A percentile compares a stretch with the other conserved stretches of the same genome.
These are phyloP conservation scores for Gyromitra esculenta DNA, from an alignment of 2,329 filamentous ascomycete species.

Conservation along the genomic window DNA sequence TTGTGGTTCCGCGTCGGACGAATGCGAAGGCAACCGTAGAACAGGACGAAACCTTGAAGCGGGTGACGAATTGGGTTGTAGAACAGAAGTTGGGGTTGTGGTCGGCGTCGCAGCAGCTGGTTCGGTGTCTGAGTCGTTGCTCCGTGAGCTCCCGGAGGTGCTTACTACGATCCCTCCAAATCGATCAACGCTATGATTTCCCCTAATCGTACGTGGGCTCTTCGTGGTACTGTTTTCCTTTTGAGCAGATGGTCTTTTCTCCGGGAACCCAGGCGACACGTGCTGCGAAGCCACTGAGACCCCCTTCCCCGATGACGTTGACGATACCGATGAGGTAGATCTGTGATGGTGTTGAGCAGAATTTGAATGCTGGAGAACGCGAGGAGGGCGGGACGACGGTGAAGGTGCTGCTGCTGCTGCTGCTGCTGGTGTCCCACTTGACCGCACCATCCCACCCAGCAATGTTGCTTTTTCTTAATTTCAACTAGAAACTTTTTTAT, in stretches of 20 bases:
- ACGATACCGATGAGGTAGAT: conserved; percentile 50
- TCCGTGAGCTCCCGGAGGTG: conserved; percentile 43
- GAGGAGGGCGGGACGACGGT: conserved; percentile 48
- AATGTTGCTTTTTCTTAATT: conserved; percentile 52
- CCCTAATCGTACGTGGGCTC: conserved; percentile 47
- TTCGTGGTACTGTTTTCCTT: conserved; percentile 28
- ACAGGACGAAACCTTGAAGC: conserved; percentile 43
- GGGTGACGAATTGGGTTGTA: conserved; percentile 48
- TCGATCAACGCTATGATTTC: conserved; percentile 38
- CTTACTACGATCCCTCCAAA: conserved; percentile 35
- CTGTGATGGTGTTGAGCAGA: conserved; percentile 47
- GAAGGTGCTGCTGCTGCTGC: conserved; percentile 49
- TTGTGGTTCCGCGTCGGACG: conserved; percentile 39
- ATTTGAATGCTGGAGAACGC: conserved; percentile 39
- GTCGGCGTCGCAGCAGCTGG: conserved; percentile 30
- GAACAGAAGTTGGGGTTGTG: conserved; percentile 32
- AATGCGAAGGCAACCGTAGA: conserved; percentile 46
- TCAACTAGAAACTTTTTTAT: conserved; percentile 51
- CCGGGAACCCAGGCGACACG: conserved; percentile 41
- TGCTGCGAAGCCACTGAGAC: conserved; percentile 42
- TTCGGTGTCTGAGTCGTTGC: conserved; percentile 32
- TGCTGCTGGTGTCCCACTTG: conserved; percentile 51
- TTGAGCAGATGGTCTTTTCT: conserved; percentile 43
- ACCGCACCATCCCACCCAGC: conserved; percentile 55
- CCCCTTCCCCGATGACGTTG: conserved; percentile 54